These are phyloP conservation scores for Immersiella caudata DNA, from an alignment of 495 filamentous ascomycete genomes.

Conservation along the genomic window DNA sequence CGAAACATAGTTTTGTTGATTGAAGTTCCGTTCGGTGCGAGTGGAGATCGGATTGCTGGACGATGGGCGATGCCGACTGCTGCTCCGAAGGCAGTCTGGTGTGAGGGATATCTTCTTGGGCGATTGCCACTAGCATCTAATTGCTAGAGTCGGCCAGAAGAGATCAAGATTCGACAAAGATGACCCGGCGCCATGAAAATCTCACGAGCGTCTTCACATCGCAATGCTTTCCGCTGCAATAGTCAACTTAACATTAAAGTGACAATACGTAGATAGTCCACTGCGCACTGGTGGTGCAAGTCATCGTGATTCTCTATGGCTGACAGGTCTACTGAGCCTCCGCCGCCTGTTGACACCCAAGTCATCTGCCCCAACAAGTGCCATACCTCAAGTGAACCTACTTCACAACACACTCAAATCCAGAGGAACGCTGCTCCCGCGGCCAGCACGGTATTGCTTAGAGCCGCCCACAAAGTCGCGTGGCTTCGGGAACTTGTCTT, in stretches of 20 bases:
- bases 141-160: neutral
- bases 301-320: neutral
- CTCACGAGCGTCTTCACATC: too few relatives aligned
- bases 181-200: neutral
- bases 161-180: neutral
- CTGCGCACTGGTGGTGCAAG: neutral
- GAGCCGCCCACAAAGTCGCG: slow-evolving; percentile 70
- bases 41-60: neutral
- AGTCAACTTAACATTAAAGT: neutral
- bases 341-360: neutral
- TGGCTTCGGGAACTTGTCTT: slow-evolving; percentile 81
- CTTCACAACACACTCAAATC: slow-evolving; percentile 61
- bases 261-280: neutral
- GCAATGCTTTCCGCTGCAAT: neutral
- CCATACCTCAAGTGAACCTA: neutral
- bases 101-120: neutral
- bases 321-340: neutral
- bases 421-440: slow-evolving; percentile 91
- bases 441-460: slow-evolving; percentile 84
- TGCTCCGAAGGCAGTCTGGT: too few relatives aligned
- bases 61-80: neutral
- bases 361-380: neutral
- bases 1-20: neutral
- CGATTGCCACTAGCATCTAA: neutral
- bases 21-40: neutral